Base-by-base conservation (phyloP, 257 asterid species). In the Solanum etuberosum region DNA sequence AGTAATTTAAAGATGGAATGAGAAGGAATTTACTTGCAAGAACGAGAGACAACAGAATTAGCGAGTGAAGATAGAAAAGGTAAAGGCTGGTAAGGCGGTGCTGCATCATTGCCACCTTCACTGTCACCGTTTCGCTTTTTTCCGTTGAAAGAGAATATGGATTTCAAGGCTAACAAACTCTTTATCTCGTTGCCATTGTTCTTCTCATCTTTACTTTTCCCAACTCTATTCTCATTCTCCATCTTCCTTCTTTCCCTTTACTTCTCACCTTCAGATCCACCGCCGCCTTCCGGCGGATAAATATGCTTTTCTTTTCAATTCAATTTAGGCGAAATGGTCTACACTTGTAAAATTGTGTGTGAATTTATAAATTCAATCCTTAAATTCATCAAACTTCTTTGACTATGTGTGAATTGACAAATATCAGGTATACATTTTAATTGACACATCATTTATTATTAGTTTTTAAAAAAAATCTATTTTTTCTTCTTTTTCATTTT, bases 11-110 rank as follows among this genome's bases (percentile, higher is more conserved):
- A 31, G 32, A 16, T 7, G 61, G 57, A 5, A 71, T 21, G 5
- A 10, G 8, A 35, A 38, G 25, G 27, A 38, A 9, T 83, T 87
- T 91, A 96, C 99, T 88, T 89, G 90, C 92, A 90, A 90, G 97
- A 95, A 67, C 95, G 94, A 57, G 92, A 90, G 90, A 93, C 93
- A 86, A 96, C 98, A 46, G 94, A 91, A 89, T 93, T 93, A 67
- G 98, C 97, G 43, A 91, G 78, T 43, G 91, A 88, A 83, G 99
- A 92, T 82, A 96, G 96, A 86, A 94, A 89, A 5, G 96, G 89
- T 65, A 85, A 85, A 68, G 87, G 87, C 32, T 86, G 71, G 51
- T 86, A 48, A 4, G 92, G 91, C 76, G 92, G 84, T 83, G 82
- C 87, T 18, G 31, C 80, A 85, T 38, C 86, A 25, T 37, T 85